Percentiles rank a stretch among this genome's conserved stretches.
These are phyloP conservation scores for Shiraia bambusicola DNA, from an alignment of 2,329 filamentous ascomycete species.

Conservation along the genomic window DNA sequence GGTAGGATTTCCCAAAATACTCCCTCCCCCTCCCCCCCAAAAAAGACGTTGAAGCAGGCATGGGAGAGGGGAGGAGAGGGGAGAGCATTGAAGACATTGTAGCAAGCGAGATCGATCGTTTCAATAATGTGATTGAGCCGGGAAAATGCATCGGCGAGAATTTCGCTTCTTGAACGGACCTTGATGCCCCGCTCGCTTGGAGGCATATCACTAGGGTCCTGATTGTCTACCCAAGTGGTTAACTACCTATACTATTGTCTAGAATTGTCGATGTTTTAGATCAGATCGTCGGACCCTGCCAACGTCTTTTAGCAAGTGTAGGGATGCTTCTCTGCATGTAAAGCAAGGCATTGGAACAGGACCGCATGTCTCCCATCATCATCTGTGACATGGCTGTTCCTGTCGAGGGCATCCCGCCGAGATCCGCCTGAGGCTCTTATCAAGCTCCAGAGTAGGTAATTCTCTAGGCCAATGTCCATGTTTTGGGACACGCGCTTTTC, in stretches of 20 bases:
- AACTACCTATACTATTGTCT: too few relatives aligned
- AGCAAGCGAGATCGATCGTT: slow-evolving; percentile 14
- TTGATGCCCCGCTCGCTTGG: slow-evolving; percentile 14
- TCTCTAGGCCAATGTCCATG: slow-evolving; percentile 3
- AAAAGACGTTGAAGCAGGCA: slow-evolving; percentile 3
- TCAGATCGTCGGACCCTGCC: too few relatives aligned
- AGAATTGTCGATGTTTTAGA: not conserved
- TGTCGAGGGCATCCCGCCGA: slow-evolving; percentile 16
- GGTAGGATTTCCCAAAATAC: slow-evolving; percentile 5
- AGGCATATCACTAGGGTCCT: slow-evolving; percentile 11
- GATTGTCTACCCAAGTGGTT: too few relatives aligned
- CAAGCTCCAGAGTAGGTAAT: slow-evolving; percentile 9
- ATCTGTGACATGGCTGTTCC: not conserved
- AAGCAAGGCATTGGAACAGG: too few relatives aligned
- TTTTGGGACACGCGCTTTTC: too few relatives aligned
- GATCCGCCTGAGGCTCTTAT: slow-evolving; percentile 23
- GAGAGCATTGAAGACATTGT: slow-evolving; percentile 8
- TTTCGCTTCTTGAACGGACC: slow-evolving; percentile 10
- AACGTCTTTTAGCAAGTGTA: too few relatives aligned
- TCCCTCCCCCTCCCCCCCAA: slow-evolving; percentile 1
- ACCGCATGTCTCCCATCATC: too few relatives aligned
- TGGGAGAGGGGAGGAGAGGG: too few relatives aligned
- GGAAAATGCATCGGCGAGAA: slow-evolving; percentile 21
- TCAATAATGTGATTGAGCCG: slow-evolving; percentile 11
- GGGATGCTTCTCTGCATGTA: too few relatives aligned